Evolutionary conservation across 2,329 filamentous ascomycete genomes (phyloP).

Genomic region (Reticulascus tulasneorum): DNA sequence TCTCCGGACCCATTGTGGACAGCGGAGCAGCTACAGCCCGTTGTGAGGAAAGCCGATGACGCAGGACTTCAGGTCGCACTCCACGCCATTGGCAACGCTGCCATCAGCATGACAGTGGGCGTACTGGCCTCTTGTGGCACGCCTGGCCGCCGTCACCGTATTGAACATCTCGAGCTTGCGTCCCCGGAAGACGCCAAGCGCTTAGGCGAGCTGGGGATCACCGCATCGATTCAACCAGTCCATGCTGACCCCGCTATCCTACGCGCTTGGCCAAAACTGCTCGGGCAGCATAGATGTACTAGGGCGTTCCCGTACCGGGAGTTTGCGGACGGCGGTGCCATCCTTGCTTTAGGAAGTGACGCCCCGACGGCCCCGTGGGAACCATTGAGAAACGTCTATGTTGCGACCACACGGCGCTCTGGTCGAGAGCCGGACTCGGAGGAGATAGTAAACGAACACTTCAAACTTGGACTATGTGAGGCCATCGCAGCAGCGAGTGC

Average conservation of each 20-base stretch:
- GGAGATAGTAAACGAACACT: constrained; percentile 41
- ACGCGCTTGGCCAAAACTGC: constrained; percentile 49
- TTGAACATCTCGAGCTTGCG: constrained; percentile 55
- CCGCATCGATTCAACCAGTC: constrained; percentile 45
- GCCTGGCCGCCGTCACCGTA: constrained; percentile 45
- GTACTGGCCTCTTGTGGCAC: constrained; percentile 32
- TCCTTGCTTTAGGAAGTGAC: constrained; percentile 47
- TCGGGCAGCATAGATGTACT: constrained; percentile 44
- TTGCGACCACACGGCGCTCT: constrained; percentile 46
- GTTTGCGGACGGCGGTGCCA: constrained; percentile 45
- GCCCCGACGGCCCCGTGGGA: constrained; percentile 48
- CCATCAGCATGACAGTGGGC: constrained; percentile 47
- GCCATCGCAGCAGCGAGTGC: constrained; percentile 42
- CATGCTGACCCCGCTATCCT: constrained; percentile 52
- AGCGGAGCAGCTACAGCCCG: constrained; percentile 41
- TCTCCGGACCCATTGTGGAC: constrained; percentile 48
- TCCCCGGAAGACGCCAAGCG: constrained; percentile 43
- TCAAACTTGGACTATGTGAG: constrained; percentile 41
- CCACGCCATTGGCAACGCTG: constrained; percentile 55
- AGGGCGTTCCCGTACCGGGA: constrained; percentile 55
- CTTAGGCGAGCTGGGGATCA: constrained; percentile 48
- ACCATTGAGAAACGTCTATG: constrained; percentile 45
- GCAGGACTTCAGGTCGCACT: constrained; percentile 51
- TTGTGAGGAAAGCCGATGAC: constrained; percentile 43
- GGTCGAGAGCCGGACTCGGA: constrained; percentile 37